phyloP scores from a whole-genome alignment of 768 basidiomycete genomes.

The Pleurotus giganteus region DNA sequence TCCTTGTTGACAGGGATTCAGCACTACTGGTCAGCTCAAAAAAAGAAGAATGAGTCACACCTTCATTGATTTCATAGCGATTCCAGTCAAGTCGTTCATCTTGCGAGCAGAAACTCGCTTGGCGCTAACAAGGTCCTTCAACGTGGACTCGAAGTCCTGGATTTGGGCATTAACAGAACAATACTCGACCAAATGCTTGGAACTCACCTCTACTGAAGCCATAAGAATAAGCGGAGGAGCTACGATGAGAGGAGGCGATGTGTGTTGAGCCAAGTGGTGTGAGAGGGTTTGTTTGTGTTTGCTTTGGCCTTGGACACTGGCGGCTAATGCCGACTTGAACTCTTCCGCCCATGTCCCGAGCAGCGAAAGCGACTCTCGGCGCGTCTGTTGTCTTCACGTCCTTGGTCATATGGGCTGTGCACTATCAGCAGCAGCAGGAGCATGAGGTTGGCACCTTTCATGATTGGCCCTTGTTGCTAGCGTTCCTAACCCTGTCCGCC shows the following conservation, averaged over 20 bases:
- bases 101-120: constrained; percentile 87
- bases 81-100: constrained; percentile 73
- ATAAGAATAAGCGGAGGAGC: constrained; percentile 25
- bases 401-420: constrained; percentile 85
- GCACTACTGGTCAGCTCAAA: background rate
- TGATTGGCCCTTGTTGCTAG: background rate
- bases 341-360: constrained; percentile 46
- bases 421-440: constrained; percentile 82
- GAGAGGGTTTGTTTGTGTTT: constrained; percentile 14
- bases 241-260: constrained; percentile 10
- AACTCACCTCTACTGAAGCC: constrained; percentile 38
- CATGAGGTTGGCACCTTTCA: constrained; percentile 58
- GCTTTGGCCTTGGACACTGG: constrained; percentile 22
- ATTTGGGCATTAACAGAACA: constrained; percentile 11
- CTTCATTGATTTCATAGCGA: constrained; percentile 75
- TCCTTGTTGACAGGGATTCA: constrained; percentile 41
- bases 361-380: constrained; percentile 73
- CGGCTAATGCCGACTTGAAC: constrained; percentile 22
- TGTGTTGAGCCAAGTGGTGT: constrained; percentile 11
- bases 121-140: constrained; percentile 80
- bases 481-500: background rate
- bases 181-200: constrained; percentile 9
- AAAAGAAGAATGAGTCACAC: constrained; percentile 39
- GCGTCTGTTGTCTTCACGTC: constrained; percentile 62
- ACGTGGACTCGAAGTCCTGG: constrained; percentile 76